Percentiles rank a stretch among this genome's conserved stretches.
Conservation (phyloP, 2,329 filamentous ascomycete genomes). For the Sarocladium brachiariae region DNA sequence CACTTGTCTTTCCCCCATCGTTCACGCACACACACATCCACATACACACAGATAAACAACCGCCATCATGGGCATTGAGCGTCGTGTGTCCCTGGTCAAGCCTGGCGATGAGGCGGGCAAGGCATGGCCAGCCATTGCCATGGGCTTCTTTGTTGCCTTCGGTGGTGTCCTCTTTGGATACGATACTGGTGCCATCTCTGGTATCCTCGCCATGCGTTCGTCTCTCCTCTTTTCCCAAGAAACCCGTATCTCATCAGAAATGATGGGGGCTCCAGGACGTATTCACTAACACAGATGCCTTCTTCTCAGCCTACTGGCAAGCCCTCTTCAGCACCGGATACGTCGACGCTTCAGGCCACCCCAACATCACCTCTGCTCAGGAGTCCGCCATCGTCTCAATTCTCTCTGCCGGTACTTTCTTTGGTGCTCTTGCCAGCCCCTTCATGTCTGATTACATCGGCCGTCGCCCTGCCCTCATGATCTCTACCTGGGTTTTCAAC, state of each 20-base stretch:
- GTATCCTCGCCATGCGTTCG: constrained; percentile 42
- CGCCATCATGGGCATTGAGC: constrained; percentile 7
- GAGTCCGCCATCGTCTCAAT: constrained; percentile 66
- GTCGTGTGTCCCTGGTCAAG: constrained; percentile 21
- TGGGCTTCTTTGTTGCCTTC: constrained; percentile 50
- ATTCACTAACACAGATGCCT: not conserved
- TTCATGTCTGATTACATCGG: constrained; percentile 56
- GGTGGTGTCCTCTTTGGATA: constrained; percentile 49
- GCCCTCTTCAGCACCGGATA: constrained; percentile 24
- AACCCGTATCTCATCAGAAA: no score
- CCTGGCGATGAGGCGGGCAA: constrained; percentile 42
- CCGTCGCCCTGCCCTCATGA: constrained; percentile 53
- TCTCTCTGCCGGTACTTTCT: constrained; percentile 68
- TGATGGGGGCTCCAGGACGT: no score
- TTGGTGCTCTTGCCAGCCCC: constrained; percentile 51
- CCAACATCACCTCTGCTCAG: constrained; percentile 41
- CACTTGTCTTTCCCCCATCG: no score
- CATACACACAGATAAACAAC: not conserved
- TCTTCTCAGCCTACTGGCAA: constrained; percentile 36
- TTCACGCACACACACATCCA: not conserved
- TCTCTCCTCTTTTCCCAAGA: not conserved
- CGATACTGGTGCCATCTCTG: constrained; percentile 47
- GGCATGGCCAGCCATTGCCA: constrained; percentile 46
- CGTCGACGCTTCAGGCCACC: constrained; percentile 17
- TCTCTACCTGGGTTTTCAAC: constrained; percentile 52